phyloP scores from a whole-genome alignment of 352 stramenopile species.

The Phytophthora gonapodyides region DNA sequence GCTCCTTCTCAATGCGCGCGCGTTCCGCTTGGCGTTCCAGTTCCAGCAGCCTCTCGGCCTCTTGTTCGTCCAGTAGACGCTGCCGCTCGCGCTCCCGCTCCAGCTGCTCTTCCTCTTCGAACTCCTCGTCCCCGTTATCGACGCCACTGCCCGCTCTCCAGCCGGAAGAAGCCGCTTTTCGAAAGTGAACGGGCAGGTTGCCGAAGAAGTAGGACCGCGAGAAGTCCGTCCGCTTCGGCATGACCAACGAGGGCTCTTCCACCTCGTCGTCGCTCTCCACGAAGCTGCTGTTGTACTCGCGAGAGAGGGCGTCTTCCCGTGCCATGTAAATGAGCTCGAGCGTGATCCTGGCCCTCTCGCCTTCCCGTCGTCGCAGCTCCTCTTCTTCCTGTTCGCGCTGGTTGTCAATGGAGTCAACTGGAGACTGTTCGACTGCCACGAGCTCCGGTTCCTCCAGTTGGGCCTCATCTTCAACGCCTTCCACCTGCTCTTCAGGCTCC shows the following conservation, averaged over 20 bases:
- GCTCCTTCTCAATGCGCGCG: conserved; percentile 60
- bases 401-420: conserved; percentile 14
- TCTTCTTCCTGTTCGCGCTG: conserved; percentile 34
- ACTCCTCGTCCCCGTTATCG: conserved; percentile 77
- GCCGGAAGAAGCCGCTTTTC: conserved; percentile 44
- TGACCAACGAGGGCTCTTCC: conserved; percentile 36
- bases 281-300: conserved; percentile 35
- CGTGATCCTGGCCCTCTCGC: conserved; percentile 22
- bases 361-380: conserved; percentile 21
- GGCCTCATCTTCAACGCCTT: conserved; percentile 22
- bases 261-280: conserved; percentile 64
- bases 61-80: conserved; percentile 60
- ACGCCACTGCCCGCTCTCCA: conserved; percentile 65
- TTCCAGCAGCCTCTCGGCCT: conserved; percentile 61
- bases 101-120: conserved; percentile 68
- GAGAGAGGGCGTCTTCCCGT: conserved; percentile 35
- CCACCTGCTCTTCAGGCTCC: conserved; percentile 12
- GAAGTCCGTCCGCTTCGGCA: conserved; percentile 73
- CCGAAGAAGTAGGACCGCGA: conserved; percentile 75
- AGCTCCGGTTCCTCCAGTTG: conserved; percentile 11
- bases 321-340: conserved; percentile 37
- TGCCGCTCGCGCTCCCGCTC: conserved; percentile 63
- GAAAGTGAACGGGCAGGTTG: conserved; percentile 54
- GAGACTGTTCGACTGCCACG: conserved; percentile 6
- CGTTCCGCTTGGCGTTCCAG: conserved; percentile 57